Conservation (phyloP, 345 rosid species). For the Hibiscus trionum region DNA sequence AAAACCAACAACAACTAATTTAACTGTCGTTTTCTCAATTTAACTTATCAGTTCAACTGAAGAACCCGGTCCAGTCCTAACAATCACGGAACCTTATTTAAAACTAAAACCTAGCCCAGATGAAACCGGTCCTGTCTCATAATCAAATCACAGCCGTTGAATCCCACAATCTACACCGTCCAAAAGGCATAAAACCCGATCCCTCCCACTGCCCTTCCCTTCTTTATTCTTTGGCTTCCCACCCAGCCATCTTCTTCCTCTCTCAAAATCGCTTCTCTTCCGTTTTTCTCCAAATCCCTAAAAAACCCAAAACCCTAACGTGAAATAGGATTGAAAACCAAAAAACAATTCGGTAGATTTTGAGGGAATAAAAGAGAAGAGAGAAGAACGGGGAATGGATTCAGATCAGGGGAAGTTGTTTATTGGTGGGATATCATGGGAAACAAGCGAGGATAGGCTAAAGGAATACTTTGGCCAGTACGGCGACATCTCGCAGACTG, state of each 20-base stretch:
- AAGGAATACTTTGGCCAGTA: constrained; percentile 56
- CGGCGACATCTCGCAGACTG: constrained; percentile 64
- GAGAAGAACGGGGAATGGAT: constrained; percentile 34
- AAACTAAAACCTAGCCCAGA: background rate
- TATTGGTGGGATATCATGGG: constrained; percentile 96
- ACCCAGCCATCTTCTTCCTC: background rate
- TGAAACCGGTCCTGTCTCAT: background rate
- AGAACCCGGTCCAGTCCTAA: too few relatives aligned
- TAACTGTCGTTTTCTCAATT: too few relatives aligned
- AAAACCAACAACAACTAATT: too few relatives aligned
- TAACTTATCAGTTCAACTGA: too few relatives aligned
- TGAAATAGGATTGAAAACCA: too few relatives aligned
- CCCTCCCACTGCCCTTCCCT: background rate
- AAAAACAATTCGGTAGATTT: constrained; percentile 8
- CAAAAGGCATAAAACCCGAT: background rate
- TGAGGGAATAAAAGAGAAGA: background rate
- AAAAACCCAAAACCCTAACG: background rate
- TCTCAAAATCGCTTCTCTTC: constrained; percentile 6
- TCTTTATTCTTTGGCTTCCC: background rate
- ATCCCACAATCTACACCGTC: constrained; percentile 21
- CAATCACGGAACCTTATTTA: too few relatives aligned
- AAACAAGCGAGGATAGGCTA: constrained; percentile 65
- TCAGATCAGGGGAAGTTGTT: constrained; percentile 90
- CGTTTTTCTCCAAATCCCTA: constrained; percentile 12
- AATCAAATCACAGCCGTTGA: constrained; percentile 19